These are phyloP conservation scores for Penicillium sp. DNA, from an alignment of 2,329 filamentous ascomycete species.

Conservation along the genomic window DNA sequence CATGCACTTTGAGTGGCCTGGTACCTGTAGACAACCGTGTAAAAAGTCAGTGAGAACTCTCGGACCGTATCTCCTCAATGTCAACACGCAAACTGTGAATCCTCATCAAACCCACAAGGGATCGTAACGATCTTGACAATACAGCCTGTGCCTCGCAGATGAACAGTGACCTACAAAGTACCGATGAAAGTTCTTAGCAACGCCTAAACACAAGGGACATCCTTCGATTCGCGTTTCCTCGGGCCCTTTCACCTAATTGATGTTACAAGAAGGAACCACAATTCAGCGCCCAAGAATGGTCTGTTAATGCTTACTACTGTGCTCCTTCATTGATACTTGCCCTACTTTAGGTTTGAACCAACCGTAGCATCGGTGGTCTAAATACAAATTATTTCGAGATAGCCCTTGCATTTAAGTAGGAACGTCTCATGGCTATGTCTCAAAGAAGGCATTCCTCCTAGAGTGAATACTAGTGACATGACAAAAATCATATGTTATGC, in stretches of 20 bases:
- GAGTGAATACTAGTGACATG: no score
- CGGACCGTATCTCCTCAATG: background rate
- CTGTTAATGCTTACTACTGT: no score
- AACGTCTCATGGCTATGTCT: no score
- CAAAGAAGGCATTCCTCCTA: no score
- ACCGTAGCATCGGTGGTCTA: no score
- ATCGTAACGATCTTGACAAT: background rate
- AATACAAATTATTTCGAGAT: no score
- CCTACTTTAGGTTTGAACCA: no score
- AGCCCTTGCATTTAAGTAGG: no score
- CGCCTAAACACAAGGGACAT: background rate
- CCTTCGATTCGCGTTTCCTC: background rate
- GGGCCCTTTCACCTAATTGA: background rate
- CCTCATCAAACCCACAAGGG: background rate
- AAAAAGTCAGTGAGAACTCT: background rate
- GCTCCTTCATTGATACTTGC: no score
- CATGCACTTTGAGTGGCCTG: background rate
- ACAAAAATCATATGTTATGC: no score
- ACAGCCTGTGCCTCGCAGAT: background rate
- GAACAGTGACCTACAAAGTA: conserved; percentile 2
- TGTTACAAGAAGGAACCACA: background rate
- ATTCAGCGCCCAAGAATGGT: no score
- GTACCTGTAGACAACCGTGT: background rate
- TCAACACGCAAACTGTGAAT: conserved; percentile 4
- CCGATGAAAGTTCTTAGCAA: conserved; percentile 1